Conservation (phyloP, 352 stramenopile species). For the Globisporangium apiculatum region DNA sequence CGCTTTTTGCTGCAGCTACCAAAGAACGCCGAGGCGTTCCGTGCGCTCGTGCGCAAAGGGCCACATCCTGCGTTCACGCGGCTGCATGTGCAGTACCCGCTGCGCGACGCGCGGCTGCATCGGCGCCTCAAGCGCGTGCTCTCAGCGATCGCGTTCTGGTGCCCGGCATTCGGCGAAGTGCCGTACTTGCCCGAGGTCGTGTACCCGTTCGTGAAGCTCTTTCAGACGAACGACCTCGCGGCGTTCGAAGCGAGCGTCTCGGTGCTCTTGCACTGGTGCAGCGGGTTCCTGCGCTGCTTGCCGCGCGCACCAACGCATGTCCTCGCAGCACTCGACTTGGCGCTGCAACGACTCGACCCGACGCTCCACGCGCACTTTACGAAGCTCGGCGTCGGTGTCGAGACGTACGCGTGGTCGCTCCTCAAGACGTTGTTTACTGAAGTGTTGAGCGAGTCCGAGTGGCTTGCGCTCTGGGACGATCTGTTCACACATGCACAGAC, state of each 20-base stretch:
- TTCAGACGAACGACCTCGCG: slow-evolving; percentile 79
- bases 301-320: slow-evolving; percentile 75
- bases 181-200: slow-evolving; percentile 75
- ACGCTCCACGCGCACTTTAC: slow-evolving; percentile 78
- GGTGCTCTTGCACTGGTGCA: slow-evolving; percentile 84
- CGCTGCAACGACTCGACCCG: slow-evolving; percentile 62
- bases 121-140: slow-evolving; percentile 73
- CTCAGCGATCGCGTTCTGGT: slow-evolving; percentile 88
- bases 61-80: slow-evolving; percentile 61
- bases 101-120: slow-evolving; percentile 69
- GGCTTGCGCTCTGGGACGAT: slow-evolving; percentile 86
- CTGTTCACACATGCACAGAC: slow-evolving; percentile 69
- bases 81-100: slow-evolving; percentile 70
- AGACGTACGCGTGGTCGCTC: slow-evolving; percentile 81
- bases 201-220: slow-evolving; percentile 88
- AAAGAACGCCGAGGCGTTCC: slow-evolving; percentile 78
- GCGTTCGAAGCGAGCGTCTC: slow-evolving; percentile 86
- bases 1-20: slow-evolving; percentile 77
- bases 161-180: slow-evolving; percentile 84
- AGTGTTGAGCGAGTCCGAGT: slow-evolving; percentile 83
- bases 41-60: slow-evolving; percentile 62
- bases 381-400: slow-evolving; percentile 44
- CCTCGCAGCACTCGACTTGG: slow-evolving; percentile 56
- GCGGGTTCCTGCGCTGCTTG: slow-evolving; percentile 73
- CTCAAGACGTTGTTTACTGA: slow-evolving; percentile 86